A percentile compares a stretch with the other conserved stretches of the same genome.
These are phyloP conservation scores for Pseudozyma pruni DNA, from an alignment of 1,284 basidiomycete species.

Conservation along the genomic window DNA sequence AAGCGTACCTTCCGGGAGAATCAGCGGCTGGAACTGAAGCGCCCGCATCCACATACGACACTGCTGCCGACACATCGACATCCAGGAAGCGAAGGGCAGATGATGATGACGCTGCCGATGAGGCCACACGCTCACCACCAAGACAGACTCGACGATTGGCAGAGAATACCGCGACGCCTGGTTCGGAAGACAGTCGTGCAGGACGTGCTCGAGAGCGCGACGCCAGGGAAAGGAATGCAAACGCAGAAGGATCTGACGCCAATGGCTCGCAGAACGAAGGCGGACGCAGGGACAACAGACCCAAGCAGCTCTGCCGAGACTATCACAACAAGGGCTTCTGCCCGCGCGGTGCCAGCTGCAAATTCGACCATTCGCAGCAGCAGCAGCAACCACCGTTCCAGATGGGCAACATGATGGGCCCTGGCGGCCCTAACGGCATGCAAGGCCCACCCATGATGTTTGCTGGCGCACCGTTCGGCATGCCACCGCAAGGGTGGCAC, in stretches of 20 bases:
- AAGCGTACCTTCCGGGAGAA: slow-evolving; percentile 38
- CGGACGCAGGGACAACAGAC: slow-evolving; percentile 21
- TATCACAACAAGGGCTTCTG: slow-evolving; percentile 75
- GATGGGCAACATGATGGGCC: slow-evolving; percentile 41
- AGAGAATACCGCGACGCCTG: slow-evolving; percentile 10
- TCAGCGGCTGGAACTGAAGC: slow-evolving; percentile 11
- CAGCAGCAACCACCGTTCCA: slow-evolving; percentile 28
- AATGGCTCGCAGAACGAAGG: slow-evolving; percentile 19
- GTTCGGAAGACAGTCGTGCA: slow-evolving; percentile 18
- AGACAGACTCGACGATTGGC: slow-evolving; percentile 38
- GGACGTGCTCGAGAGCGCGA: slow-evolving; percentile 34
- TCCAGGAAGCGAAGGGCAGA: slow-evolving; percentile 53
- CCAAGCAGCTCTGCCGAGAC: slow-evolving; percentile 62
- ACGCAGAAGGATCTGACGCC: slow-evolving; percentile 12
- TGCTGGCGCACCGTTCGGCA: slow-evolving; percentile 40
- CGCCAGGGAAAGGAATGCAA: slow-evolving; percentile 27
- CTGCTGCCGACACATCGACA: slow-evolving; percentile 8
- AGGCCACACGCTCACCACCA: slow-evolving; percentile 35
- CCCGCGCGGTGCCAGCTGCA: slow-evolving; percentile 86
- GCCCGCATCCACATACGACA: slow-evolving; percentile 15
- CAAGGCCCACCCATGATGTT: slow-evolving; percentile 48
- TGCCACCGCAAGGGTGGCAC: slow-evolving; percentile 48
- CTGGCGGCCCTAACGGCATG: slow-evolving; percentile 33
- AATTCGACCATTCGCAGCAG: slow-evolving; percentile 77
- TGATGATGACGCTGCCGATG: slow-evolving; percentile 38